phyloP scores from a whole-genome alignment of 371 early-diverging fungal species.

The Fennellomyces sp. region DNA sequence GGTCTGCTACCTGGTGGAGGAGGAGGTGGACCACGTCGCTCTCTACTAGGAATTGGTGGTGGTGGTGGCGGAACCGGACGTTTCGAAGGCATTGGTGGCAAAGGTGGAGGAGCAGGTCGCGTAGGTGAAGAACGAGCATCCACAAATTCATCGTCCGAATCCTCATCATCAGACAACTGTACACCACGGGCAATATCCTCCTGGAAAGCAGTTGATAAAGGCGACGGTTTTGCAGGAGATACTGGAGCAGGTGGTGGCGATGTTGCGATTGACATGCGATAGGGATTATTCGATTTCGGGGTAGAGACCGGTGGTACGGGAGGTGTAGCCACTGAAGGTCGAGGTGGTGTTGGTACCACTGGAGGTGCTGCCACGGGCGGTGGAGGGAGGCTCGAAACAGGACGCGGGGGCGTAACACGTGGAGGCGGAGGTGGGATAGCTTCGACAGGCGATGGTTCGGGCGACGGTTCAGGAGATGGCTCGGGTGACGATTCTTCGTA shows the following conservation, averaged over 20 bases:
- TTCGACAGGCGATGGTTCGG: too few species aligned
- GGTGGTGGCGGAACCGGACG: conserved; percentile 28
- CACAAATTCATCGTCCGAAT: background rate
- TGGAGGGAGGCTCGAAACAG: background rate
- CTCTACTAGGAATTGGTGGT: conserved; percentile 35
- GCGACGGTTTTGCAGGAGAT: background rate
- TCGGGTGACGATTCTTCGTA: too few species aligned
- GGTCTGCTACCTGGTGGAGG: conserved; percentile 22
- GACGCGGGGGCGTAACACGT: conserved; percentile 1
- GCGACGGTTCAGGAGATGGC: too few species aligned
- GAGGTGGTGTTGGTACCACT: conserved; percentile 1
- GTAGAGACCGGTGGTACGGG: background rate
- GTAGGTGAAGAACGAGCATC: background rate
- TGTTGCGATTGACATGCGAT: conserved; percentile 6
- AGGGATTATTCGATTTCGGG: conserved; percentile 17
- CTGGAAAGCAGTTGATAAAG: background rate
- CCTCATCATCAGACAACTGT: background rate
- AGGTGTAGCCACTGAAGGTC: background rate
- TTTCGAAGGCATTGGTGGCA: conserved; percentile 24
- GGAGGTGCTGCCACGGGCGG: too few species aligned
- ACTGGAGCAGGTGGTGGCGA: background rate
- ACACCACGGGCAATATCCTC: background rate
- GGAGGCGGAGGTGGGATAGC: background rate
- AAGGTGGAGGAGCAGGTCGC: background rate
- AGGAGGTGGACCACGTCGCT: conserved; percentile 34